Evolutionary conservation across 2,329 filamentous ascomycete species (phyloP), one percentile per base, ranked within the genome.

Genomic region (Nigrospora oryzae): DNA sequence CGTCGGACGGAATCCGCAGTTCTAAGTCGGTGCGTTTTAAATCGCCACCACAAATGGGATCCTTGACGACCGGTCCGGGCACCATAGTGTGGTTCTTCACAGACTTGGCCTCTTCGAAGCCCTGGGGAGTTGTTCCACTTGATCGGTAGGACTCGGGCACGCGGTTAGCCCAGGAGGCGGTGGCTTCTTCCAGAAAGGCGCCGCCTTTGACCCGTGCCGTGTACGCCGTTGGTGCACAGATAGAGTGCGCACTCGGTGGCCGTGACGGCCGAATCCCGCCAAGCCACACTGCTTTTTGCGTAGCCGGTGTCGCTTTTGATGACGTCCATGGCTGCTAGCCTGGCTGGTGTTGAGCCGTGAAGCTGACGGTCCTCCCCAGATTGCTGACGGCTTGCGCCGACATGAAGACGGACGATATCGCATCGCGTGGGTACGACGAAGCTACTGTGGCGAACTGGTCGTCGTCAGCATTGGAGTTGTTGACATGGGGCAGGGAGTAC

Each of bases 181-280:
- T 14, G 35, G 12, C 28, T 14, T 38, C 33, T 8, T 50, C 19
- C 19, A 23, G 6, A 23, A 23, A 38, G 6, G 32, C 17, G 11
- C 51, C 49, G 10, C 41, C 41, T 14, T 50, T n/a, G 7, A 54
- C 48, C 3, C 13, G 19, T 2, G 53, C 50, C 11, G 46, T 33
- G 17, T 49, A 52, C 1, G 47, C 47, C n/a, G 12, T 54, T 53
- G 19, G 31, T 13, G 19, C 53, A 58, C 42, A 56, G 52, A 36
- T 50, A 54, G 2, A 57, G 49, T 11, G 52, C 53, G 31, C 56
- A 57, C 38, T 58, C 56, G 17, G 48, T 55, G 4, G 49, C 56
- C 3, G 49, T 45, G 23, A 55, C 45, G 11, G 44, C 16, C 1
- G 51, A 47, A 12, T 55, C 44, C 2, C 49, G 45, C 53, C 53